These are phyloP conservation scores for Lecanicillium sp. DNA, from an alignment of 2,329 filamentous ascomycete genomes.

Conservation along the genomic window DNA sequence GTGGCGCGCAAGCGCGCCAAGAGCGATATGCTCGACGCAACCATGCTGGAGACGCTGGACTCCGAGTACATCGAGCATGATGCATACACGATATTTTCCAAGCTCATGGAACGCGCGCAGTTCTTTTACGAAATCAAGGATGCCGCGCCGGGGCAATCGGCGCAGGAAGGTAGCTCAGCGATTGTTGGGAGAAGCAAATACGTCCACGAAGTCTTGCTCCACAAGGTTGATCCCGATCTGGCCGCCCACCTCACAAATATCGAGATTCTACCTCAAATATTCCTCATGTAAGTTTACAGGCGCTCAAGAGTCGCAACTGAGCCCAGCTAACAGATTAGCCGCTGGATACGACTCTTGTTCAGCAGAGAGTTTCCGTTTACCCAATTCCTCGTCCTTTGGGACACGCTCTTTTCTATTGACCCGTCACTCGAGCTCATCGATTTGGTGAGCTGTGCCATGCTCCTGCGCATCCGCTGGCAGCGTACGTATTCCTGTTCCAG, in stretches of 20 bases:
- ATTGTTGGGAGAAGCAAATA: conserved; percentile 82
- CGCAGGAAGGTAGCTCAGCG: conserved; percentile 35
- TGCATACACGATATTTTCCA: conserved; percentile 76
- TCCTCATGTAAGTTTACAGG: conserved; percentile 65
- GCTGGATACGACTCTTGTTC: conserved; percentile 91
- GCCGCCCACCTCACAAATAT: conserved; percentile 73
- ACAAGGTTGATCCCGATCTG: conserved; percentile 75
- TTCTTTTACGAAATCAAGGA: conserved; percentile 74
- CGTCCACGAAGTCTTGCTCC: conserved; percentile 78
- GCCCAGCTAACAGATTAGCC: conserved; percentile 41
- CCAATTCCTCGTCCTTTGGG: conserved; percentile 80
- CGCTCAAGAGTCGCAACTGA: background rate
- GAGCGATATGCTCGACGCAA: conserved; percentile 36
- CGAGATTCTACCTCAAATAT: conserved; percentile 93
- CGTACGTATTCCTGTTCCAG: no score
- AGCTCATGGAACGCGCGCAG: conserved; percentile 82
- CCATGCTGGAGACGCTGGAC: conserved; percentile 64
- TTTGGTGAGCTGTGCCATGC: conserved; percentile 88
- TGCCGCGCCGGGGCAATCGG: conserved; percentile 20
- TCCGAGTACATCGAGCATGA: conserved; percentile 78
- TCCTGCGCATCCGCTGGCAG: conserved; percentile 86
- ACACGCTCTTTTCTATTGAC: conserved; percentile 83
- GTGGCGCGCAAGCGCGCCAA: conserved; percentile 44
- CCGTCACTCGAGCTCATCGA: conserved; percentile 75
- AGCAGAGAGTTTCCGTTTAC: conserved; percentile 90